Percentiles rank a stretch among this genome's conserved stretches.
These are phyloP conservation scores for Mycena crocata DNA, from an alignment of 768 basidiomycete genomes.

Conservation along the genomic window DNA sequence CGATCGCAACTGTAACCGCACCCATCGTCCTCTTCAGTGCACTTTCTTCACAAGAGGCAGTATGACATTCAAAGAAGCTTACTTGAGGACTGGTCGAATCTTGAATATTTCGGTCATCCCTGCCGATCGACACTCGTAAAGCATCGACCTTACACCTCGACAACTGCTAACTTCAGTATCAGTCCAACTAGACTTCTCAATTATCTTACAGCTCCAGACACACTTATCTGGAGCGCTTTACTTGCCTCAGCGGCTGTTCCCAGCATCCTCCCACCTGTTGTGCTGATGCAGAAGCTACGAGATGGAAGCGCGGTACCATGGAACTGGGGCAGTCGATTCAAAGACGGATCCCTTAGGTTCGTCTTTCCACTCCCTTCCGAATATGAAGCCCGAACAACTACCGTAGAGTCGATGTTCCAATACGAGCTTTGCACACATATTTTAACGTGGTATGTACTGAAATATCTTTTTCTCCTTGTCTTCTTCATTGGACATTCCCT, in stretches of 20 bases:
- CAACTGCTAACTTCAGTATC: slow-evolving; percentile 19
- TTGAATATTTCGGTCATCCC: slow-evolving; percentile 95
- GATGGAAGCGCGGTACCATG: slow-evolving; percentile 87
- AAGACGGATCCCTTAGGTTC: slow-evolving; percentile 90
- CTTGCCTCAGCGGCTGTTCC: slow-evolving; percentile 95
- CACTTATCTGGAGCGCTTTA: slow-evolving; percentile 83
- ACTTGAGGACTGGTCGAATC: slow-evolving; percentile 89
- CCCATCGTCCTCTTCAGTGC: slow-evolving; percentile 56
- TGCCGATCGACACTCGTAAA: slow-evolving; percentile 86
- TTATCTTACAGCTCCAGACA: slow-evolving; percentile 96
- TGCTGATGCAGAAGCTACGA: slow-evolving; percentile 90
- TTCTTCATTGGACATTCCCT: too few species aligned
- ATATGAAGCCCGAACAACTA: slow-evolving; percentile 16
- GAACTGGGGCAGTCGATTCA: slow-evolving; percentile 96
- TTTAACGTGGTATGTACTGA: too few species aligned
- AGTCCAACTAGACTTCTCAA: slow-evolving; percentile 97
- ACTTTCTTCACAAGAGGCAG: slow-evolving; percentile 93
- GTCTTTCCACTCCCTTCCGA: slow-evolving; percentile 26
- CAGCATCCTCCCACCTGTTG: slow-evolving; percentile 94
- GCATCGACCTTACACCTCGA: slow-evolving; percentile 32
- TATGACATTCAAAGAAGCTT: slow-evolving; percentile 96
- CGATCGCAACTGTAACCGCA: background rate
- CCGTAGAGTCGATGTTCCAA: slow-evolving; percentile 90
- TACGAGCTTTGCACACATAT: slow-evolving; percentile 88
- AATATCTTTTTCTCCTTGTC: too few species aligned